Evolutionary conservation across 345 rosid genomes (phyloP).

Genomic region (Turnera subulata): DNA sequence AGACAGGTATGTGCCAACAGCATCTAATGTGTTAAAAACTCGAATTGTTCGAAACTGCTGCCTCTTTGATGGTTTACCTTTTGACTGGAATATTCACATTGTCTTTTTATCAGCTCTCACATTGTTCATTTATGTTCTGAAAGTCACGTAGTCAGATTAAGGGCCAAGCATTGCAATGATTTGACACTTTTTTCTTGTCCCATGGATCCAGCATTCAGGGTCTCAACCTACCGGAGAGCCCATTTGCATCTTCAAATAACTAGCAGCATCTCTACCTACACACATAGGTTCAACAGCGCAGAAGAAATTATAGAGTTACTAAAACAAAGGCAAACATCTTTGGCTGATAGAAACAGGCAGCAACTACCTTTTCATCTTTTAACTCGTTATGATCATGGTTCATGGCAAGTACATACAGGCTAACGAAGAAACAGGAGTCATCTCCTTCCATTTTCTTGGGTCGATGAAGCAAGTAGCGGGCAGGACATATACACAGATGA

Average conservation of each 20-base stretch:
- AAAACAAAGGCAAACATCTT: constrained; percentile 22
- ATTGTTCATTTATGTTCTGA: too few species aligned
- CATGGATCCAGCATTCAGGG: constrained; percentile 31
- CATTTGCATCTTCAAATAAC: constrained; percentile 36
- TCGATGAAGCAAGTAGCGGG: constrained; percentile 20
- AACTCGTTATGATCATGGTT: constrained; percentile 11
- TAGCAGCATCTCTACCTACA: constrained; percentile 32
- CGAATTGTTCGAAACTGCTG: too few species aligned
- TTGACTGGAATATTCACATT: too few species aligned
- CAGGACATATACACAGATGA: constrained; percentile 15
- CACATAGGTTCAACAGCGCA: constrained; percentile 30
- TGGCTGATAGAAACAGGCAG: too few species aligned
- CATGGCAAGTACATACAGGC: constrained; percentile 30
- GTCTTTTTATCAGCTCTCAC: too few species aligned
- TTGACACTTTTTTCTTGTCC: not conserved
- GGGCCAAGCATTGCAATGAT: too few species aligned
- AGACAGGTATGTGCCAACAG: constrained; percentile 50
- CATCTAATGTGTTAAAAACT: too few species aligned
- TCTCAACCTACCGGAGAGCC: constrained; percentile 51
- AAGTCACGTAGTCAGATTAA: too few species aligned
- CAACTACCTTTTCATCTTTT: too few species aligned
- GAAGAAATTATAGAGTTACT: constrained; percentile 27
- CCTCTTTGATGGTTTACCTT: too few species aligned
- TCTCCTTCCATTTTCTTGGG: constrained; percentile 5
- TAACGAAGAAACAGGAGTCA: constrained; percentile 13